phyloP scores from a whole-genome alignment of 441 rosid species.

The Croton laevigatus region DNA sequence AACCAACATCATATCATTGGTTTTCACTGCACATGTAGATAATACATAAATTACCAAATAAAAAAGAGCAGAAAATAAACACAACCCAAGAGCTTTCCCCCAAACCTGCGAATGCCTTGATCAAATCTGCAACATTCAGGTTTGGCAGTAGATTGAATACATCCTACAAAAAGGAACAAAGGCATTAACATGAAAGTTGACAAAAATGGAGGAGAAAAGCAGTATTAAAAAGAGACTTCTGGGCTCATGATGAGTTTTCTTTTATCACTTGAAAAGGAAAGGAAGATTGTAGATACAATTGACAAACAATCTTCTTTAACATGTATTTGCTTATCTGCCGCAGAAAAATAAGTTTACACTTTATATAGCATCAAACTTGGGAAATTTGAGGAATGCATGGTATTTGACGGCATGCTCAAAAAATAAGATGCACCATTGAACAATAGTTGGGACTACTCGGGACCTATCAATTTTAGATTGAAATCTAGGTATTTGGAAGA shows the following conservation, averaged over 20 bases:
- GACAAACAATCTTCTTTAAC: background rate
- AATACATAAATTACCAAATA: constrained; percentile 10
- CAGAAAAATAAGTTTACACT: background rate
- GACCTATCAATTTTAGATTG: background rate
- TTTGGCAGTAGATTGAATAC: constrained; percentile 82
- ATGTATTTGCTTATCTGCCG: background rate
- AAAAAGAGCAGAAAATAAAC: background rate
- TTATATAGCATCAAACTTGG: background rate
- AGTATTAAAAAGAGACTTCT: background rate
- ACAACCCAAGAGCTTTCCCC: background rate
- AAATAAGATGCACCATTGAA: background rate
- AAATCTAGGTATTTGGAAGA: background rate
- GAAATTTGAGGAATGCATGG: background rate
- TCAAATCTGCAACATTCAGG: constrained; percentile 66
- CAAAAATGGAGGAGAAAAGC: background rate
- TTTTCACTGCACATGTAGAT: constrained; percentile 49
- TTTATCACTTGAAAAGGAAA: background rate
- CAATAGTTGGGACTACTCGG: background rate
- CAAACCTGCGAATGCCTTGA: constrained; percentile 75
- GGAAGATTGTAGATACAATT: background rate
- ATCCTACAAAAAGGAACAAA: constrained; percentile 36
- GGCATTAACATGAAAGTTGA: background rate
- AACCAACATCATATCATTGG: constrained; percentile 82
- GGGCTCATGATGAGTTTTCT: background rate
- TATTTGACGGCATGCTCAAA: background rate